A percentile compares a stretch with the other conserved stretches of the same genome.
Evolutionary conservation across 2,329 filamentous ascomycete genomes (phyloP).

Genomic region (Ophiostoma populinum): DNA sequence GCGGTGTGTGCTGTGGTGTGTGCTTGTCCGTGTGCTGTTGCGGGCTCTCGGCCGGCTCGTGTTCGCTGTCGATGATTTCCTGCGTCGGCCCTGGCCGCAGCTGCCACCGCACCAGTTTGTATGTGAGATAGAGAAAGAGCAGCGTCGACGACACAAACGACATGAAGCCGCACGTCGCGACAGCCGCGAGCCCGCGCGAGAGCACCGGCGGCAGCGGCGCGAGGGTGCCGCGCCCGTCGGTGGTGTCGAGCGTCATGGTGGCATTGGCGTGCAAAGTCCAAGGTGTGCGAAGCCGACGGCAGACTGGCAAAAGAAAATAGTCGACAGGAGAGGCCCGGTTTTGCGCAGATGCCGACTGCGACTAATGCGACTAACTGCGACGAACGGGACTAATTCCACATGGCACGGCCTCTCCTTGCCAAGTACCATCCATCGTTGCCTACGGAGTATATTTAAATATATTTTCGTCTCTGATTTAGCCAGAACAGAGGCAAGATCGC

Average conservation of each 20-base stretch:
- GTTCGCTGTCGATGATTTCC: too few species aligned
- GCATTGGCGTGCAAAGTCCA: not conserved
- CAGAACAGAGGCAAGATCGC: too few species aligned
- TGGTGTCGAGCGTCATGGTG: not conserved
- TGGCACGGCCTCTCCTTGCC: too few species aligned
- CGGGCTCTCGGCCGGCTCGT: too few species aligned
- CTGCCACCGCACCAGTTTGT: constrained; percentile 21
- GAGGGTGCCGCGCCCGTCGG: constrained; percentile 16
- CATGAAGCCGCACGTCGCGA: constrained; percentile 19
- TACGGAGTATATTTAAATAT: not conserved
- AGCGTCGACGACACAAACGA: constrained; percentile 20
- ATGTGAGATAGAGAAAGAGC: constrained; percentile 20
- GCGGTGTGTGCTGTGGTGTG: not conserved
- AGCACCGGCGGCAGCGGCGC: constrained; percentile 19
- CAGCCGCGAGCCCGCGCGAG: constrained; percentile 20
- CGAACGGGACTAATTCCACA: too few species aligned
- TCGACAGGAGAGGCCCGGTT: too few species aligned
- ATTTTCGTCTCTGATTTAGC: not conserved
- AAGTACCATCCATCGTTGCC: too few species aligned
- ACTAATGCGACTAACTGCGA: too few species aligned
- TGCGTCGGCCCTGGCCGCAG: constrained; percentile 13
- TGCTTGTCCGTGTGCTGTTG: constrained; percentile 7
- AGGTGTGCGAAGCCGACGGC: too few species aligned
- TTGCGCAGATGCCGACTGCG: too few species aligned
- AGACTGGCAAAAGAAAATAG: too few species aligned